Evolutionary conservation across 306 rosid genomes (phyloP).

Genomic region (Echinosophora koreensis): DNA sequence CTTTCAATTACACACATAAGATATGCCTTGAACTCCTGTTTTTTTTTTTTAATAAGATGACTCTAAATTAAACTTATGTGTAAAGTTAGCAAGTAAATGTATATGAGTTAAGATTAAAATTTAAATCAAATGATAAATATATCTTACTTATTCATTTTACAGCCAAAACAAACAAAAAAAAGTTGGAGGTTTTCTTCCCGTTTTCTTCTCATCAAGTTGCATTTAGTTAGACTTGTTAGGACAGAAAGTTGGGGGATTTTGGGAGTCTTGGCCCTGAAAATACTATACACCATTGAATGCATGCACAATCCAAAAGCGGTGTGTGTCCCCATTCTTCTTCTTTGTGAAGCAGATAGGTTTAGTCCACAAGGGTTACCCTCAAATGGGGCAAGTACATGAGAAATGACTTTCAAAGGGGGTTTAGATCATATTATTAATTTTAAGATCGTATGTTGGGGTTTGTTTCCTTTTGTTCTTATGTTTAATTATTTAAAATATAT

Average conservation of each 20-base stretch:
- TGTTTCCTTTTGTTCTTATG: background rate
- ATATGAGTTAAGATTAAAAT: no score
- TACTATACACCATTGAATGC: conserved; percentile 32
- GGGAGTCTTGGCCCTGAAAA: background rate
- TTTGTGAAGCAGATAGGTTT: conserved; percentile 9
- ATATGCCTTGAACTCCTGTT: background rate
- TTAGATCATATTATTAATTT: background rate
- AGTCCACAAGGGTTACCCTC: conserved; percentile 33
- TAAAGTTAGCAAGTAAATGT: no score
- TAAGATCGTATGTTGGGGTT: background rate
- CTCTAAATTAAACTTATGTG: no score
- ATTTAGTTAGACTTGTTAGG: conserved; percentile 14
- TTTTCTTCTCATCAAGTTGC: conserved; percentile 26
- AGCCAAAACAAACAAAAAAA: no score
- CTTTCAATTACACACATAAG: conserved; percentile 3
- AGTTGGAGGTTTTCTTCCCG: no score
- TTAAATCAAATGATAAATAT: no score
- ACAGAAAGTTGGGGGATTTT: background rate
- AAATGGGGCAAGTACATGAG: conserved; percentile 22
- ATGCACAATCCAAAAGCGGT: conserved; percentile 2
- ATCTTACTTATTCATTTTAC: no score
- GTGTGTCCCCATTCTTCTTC: conserved; percentile 38
- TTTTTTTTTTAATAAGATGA: no score
- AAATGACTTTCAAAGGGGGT: background rate
- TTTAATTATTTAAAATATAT: background rate